phyloP scores from a whole-genome alignment of 164 flowering plant species.

The Hamamelis virginiana region DNA sequence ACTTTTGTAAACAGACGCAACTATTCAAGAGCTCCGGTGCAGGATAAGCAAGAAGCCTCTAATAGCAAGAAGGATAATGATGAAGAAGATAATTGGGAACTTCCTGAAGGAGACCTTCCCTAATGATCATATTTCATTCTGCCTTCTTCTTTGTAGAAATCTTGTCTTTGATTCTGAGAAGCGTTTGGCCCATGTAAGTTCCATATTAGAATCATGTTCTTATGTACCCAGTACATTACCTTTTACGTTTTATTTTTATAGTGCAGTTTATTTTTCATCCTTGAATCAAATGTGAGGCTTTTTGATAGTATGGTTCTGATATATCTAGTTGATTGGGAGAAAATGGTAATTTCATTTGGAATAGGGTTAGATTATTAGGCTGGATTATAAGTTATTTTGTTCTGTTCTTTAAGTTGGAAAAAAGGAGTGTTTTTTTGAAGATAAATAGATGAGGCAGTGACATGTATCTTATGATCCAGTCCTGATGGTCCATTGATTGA shows the following conservation, averaged over 20 bases:
- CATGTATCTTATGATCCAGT: neutral
- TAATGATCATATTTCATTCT: conserved; percentile 13
- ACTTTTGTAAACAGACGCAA: conserved; percentile 23
- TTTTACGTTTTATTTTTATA: neutral
- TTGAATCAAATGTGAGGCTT: neutral
- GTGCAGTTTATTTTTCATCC: neutral
- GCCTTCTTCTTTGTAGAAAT: conserved; percentile 1
- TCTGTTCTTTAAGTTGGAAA: neutral
- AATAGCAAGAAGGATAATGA: conserved; percentile 34
- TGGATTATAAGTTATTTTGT: neutral
- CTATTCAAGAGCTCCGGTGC: conserved; percentile 10
- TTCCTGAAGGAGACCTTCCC: conserved; percentile 31
- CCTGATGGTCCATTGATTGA: neutral
- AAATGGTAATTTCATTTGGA: neutral
- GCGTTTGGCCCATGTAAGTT: conserved; percentile 21
- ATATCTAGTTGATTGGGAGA: neutral
- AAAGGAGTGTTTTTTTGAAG: neutral
- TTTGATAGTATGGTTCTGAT: neutral
- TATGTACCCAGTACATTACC: neutral
- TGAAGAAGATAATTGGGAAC: conserved; percentile 58
- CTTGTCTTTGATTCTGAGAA: conserved; percentile 5
- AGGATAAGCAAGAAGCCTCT: conserved; percentile 21
- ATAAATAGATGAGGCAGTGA: neutral
- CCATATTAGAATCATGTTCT: neutral
- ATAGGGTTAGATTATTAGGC: neutral